Conservation (phyloP, 768 basidiomycete genomes). For the Lactifluus volemus region DNA sequence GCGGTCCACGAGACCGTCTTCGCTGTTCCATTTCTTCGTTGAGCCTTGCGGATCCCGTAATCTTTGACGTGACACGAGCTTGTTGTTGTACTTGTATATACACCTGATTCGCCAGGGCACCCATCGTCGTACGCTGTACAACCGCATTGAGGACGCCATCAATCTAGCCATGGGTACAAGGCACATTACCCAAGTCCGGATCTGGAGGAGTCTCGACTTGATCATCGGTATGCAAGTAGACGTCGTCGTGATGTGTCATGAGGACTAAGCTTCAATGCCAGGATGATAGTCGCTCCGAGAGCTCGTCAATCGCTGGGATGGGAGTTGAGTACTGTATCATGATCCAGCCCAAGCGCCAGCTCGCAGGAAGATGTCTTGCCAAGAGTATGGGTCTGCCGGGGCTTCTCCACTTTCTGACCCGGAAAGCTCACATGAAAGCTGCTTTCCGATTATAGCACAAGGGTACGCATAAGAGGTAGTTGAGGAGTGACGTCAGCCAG, state of each 20-base stretch:
- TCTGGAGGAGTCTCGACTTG: neutral
- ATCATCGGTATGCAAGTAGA: neutral
- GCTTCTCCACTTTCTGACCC: neutral
- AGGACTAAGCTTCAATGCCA: neutral
- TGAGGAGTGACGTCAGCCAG: conserved; percentile 13
- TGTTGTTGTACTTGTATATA: neutral
- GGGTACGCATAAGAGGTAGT: neutral
- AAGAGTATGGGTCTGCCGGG: neutral
- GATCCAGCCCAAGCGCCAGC: neutral
- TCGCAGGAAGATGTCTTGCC: too few species aligned
- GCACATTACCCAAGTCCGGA: neutral
- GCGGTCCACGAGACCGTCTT: conserved; percentile 7
- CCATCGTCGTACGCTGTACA: neutral
- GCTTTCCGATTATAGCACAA: conserved; percentile 3
- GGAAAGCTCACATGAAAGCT: neutral
- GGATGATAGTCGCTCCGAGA: neutral
- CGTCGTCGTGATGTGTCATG: neutral
- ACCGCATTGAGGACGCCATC: conserved; percentile 2
- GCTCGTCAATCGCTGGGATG: neutral
- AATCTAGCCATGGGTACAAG: neutral
- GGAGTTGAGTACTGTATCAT: neutral
- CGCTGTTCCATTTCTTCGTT: neutral
- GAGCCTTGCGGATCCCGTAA: neutral
- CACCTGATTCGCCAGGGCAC: conserved; percentile 12
- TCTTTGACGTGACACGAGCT: conserved; percentile 1